phyloP scores from a whole-genome alignment of 2,329 filamentous ascomycete genomes.

The Cladosporium sp. region DNA sequence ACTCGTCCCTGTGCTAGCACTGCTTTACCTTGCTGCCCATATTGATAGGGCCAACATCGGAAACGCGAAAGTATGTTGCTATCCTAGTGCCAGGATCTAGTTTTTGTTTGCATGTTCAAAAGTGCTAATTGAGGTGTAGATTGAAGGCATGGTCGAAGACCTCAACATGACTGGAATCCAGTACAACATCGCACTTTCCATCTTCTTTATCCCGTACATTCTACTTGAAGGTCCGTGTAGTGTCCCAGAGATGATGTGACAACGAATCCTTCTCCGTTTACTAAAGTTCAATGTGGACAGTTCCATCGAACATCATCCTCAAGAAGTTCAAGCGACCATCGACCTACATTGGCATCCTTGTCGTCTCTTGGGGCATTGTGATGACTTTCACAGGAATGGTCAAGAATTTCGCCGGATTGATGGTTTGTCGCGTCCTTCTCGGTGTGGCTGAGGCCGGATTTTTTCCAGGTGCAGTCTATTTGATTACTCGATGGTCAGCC shows the following conservation, averaged over 20 bases:
- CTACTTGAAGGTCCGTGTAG: slow-evolving; percentile 34
- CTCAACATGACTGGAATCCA: slow-evolving; percentile 18
- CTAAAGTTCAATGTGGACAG: slow-evolving; percentile 15
- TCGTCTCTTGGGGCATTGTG: slow-evolving; percentile 25
- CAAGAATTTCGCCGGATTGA: slow-evolving; percentile 23
- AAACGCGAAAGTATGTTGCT: slow-evolving; percentile 29
- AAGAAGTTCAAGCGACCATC: slow-evolving; percentile 26
- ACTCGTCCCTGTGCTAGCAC: slow-evolving; percentile 46
- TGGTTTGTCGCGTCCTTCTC: slow-evolving; percentile 23
- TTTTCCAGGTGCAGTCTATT: slow-evolving; percentile 18
- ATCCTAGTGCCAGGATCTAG: background rate
- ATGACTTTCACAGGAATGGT: slow-evolving; percentile 27
- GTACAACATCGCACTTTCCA: slow-evolving; percentile 35
- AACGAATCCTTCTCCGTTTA: too few relatives aligned
- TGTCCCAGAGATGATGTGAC: too few relatives aligned
- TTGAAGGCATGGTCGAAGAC: slow-evolving; percentile 21
- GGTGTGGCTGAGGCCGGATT: slow-evolving; percentile 26
- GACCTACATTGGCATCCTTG: slow-evolving; percentile 23
- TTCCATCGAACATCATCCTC: slow-evolving; percentile 29
- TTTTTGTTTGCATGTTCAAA: too few relatives aligned
- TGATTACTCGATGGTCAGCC: slow-evolving; percentile 14
- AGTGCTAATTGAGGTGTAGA: slow-evolving; percentile 9
- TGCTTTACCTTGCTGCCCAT: slow-evolving; percentile 44
- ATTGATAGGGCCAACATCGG: slow-evolving; percentile 42
- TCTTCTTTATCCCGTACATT: slow-evolving; percentile 33